Conservation (phyloP, 23 red algal species). For the Agarophyton chilense region DNA sequence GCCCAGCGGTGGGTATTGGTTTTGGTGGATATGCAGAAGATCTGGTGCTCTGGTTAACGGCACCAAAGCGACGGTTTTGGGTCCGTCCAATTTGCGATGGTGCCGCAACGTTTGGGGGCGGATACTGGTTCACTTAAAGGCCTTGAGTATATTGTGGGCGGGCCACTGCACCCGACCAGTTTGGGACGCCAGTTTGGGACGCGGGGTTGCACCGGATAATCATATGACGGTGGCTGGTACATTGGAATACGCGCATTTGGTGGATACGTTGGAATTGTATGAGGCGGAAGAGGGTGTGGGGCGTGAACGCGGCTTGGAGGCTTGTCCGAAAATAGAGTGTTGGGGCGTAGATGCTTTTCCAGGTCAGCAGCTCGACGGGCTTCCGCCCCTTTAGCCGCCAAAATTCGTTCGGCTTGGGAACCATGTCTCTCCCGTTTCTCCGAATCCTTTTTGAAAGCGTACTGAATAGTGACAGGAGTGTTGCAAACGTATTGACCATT, state of each 20-base stretch:
- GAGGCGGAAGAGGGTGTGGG: background rate
- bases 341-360: slow-evolving; percentile 2
- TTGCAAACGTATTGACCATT: slow-evolving; percentile 82
- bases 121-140: background rate
- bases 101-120: background rate
- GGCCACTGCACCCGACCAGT: background rate
- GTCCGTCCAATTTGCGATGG: slow-evolving; percentile 29
- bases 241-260: background rate
- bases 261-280: background rate
- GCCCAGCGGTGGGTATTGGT: background rate
- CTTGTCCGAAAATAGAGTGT: slow-evolving; percentile 56
- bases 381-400: slow-evolving; percentile 66
- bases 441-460: slow-evolving; percentile 88
- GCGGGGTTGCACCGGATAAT: background rate
- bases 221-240: background rate
- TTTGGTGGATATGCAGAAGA: too few species aligned
- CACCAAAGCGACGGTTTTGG: too few species aligned
- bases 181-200: too few species aligned
- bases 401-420: slow-evolving; percentile 77
- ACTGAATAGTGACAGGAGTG: slow-evolving; percentile 80
- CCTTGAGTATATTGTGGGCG: background rate
- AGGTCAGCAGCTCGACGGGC: background rate
- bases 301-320: slow-evolving; percentile 4
- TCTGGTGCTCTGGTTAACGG: too few species aligned
- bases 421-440: slow-evolving; percentile 76